phyloP scores from a whole-genome alignment of 257 asterid species.

The Gentiana dahurica region DNA sequence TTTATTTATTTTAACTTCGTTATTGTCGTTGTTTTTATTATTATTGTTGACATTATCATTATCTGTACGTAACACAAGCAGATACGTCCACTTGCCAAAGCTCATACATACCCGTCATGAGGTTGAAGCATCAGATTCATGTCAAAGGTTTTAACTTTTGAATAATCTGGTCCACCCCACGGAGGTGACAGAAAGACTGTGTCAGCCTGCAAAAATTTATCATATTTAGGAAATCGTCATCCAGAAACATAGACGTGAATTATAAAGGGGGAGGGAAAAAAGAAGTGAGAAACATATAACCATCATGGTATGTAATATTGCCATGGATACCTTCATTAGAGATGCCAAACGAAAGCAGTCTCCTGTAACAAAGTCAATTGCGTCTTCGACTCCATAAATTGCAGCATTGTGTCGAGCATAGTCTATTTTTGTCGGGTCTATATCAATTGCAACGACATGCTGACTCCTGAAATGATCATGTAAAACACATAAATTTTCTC shows the following conservation, averaged over 20 bases:
- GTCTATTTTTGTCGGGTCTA: conserved; percentile 69
- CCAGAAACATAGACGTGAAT: too few relatives aligned
- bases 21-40: too few relatives aligned
- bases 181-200: conserved; percentile 89
- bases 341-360: conserved; percentile 69
- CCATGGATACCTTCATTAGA: conserved; percentile 45
- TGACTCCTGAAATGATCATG: conserved; percentile 38
- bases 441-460: conserved; percentile 85
- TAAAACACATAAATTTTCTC: too few relatives aligned
- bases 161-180: conserved; percentile 96
- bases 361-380: conserved; percentile 73
- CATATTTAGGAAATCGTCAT: too few relatives aligned
- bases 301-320: background rate
- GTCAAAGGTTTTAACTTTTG: conserved; percentile 59
- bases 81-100: conserved; percentile 2
- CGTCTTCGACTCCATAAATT: conserved; percentile 63
- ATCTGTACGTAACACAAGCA: background rate
- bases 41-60: too few relatives aligned
- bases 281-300: background rate
- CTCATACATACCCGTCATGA: conserved; percentile 55
- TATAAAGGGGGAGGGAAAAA: background rate
- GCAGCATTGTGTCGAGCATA: conserved; percentile 81
- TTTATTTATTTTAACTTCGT: too few relatives aligned
- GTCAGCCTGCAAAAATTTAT: conserved; percentile 47
- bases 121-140: conserved; percentile 80